Base-by-base conservation (phyloP, 225 moss, liverwort and hornwort species). In the Sphagnum contortum region DNA sequence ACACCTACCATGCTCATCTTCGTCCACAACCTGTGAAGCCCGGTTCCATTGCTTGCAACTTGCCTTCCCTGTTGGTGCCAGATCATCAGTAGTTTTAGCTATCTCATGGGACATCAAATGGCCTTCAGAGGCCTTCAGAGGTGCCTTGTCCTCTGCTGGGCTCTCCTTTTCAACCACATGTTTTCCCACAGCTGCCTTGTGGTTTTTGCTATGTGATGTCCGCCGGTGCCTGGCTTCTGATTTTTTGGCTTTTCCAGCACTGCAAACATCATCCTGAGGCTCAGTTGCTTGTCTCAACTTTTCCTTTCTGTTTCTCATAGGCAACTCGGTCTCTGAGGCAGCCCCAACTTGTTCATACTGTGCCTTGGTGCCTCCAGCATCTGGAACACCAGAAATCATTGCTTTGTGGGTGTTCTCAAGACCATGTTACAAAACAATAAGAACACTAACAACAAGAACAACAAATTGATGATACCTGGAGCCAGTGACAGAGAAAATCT, bases 11-110 rank as follows among this genome's bases (percentile, higher is more conserved):
- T 5, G 52, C 52, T 52, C 52, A 52, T 9, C 7, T 52, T 5
- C 9, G 52, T 52, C 52, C 29, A 29, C 29, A 29, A 29, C 29
- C 29, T 29, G 29, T 29, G 29, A 29, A 29, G 29, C 29, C 29
- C 29, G 1, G 29, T 29, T 61, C 45, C 61, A 44, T 46, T 61
- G 45, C 61, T 61, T 60, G 9, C 55, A 68, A 45, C 48, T 62
- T 14, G 50, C 63, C 65, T 74, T 74, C 71, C 77, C 76, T 63
- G 77, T 29, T 29, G 29, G 72, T 65, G 13, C 63, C 57, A 55
- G 58, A 51, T 57, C 55, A 46, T 45, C 74, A 66, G 59, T 47
- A 44, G 8, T 57, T 65, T 59, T 69, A 50, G 66, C 57, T 62
- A 68, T 48, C 51, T 44, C 50, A 74, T 54, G 69, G 10, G 64